Percentiles rank a stretch among this genome's conserved stretches.
Evolutionary conservation across 352 stramenopile species (phyloP).

Genomic region (Phytopythium litorale): DNA sequence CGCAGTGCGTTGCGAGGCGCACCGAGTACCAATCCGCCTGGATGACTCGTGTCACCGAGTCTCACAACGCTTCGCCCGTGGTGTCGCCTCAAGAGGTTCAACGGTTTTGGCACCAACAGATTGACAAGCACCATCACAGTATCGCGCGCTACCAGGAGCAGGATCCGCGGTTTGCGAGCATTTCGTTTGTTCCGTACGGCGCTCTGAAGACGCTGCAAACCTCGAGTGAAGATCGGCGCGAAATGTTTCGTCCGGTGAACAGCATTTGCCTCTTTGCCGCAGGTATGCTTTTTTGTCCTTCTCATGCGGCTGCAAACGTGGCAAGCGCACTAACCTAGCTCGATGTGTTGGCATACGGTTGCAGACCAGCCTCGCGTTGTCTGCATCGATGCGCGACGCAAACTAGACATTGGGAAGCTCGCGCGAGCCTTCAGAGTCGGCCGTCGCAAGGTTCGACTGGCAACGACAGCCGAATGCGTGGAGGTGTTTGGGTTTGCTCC

Average conservation of each 20-base stretch:
- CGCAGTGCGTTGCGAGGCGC: conserved; percentile 2
- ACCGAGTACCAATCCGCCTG: conserved; percentile 12
- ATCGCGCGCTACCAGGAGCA: not conserved
- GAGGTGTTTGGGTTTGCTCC: conserved; percentile 55
- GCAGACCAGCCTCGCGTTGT: conserved; percentile 43
- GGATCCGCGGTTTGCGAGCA: conserved; percentile 3
- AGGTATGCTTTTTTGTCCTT: conserved; percentile 18
- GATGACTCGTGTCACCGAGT: conserved; percentile 8
- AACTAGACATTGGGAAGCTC: conserved; percentile 49
- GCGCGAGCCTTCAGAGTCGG: conserved; percentile 39
- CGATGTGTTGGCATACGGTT: not conserved
- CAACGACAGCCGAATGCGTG: conserved; percentile 48
- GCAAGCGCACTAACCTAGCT: not conserved
- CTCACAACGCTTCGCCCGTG: conserved; percentile 9
- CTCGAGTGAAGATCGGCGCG: not conserved
- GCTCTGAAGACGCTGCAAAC: conserved; percentile 7
- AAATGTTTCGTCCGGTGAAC: conserved; percentile 34
- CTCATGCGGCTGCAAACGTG: not conserved
- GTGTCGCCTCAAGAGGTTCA: conserved; percentile 26
- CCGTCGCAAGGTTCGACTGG: conserved; percentile 63
- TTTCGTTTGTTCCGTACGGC: conserved; percentile 25
- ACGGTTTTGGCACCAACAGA: conserved; percentile 20
- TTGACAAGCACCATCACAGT: not conserved
- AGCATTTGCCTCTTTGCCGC: conserved; percentile 70
- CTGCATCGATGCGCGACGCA: conserved; percentile 45